phyloP scores from a whole-genome alignment of 2,329 filamentous ascomycete genomes.

The Botryotinia globosa region DNA sequence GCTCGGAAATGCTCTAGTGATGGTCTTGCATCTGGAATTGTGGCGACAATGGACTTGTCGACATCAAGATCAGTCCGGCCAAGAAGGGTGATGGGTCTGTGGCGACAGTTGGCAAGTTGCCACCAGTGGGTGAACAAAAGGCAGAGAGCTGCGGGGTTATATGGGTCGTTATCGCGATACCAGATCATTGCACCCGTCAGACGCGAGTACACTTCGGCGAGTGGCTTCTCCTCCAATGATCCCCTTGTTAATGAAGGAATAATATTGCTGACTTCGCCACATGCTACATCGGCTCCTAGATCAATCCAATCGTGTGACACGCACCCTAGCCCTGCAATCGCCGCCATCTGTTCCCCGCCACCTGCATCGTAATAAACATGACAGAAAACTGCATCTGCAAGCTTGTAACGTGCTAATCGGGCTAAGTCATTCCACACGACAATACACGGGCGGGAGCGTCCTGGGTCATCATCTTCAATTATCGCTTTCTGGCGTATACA shows the following conservation, averaged over 20 bases:
- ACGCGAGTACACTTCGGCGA: constrained; percentile 7
- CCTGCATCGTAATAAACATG: constrained; percentile 4
- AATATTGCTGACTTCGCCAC: constrained; percentile 2
- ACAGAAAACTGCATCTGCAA: constrained; percentile 5
- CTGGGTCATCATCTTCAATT: background rate
- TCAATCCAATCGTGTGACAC: constrained; percentile 1
- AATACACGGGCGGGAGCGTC: background rate
- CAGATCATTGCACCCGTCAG: background rate
- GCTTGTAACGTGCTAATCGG: constrained; percentile 5
- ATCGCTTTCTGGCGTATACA: constrained; percentile 7
- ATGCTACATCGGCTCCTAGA: background rate
- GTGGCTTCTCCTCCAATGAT: background rate
- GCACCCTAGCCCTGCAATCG: background rate
- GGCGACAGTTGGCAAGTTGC: constrained; percentile 13
- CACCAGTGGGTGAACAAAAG: background rate
- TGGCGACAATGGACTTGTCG: too few species aligned
- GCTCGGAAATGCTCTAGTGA: constrained; percentile 11
- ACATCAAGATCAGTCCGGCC: constrained; percentile 4
- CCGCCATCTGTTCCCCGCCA: background rate
- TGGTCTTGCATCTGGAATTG: background rate
- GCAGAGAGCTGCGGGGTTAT: background rate
- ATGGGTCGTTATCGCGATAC: constrained; percentile 13
- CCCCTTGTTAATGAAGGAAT: constrained; percentile 2
- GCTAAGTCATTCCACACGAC: constrained; percentile 2
- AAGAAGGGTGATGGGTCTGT: background rate